Evolutionary conservation across 2,329 filamentous ascomycete genomes (phyloP), one percentile per base, ranked within the genome.

Genomic region (Exserohilum turcica): DNA sequence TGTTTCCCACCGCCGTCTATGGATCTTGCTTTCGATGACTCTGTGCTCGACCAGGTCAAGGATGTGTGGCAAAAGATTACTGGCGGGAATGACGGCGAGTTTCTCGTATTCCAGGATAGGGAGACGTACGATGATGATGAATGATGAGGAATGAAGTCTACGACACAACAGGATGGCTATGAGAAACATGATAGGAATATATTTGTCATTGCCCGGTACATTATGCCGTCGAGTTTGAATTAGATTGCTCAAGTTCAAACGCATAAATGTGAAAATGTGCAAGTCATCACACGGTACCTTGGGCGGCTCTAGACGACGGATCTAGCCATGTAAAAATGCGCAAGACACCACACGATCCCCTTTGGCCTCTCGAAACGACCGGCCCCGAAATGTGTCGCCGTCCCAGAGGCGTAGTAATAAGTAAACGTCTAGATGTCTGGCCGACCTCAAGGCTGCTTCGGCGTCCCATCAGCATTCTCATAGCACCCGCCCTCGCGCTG

Each of bases 41-140:
- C 76, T 0, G 77, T 86, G 1, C 74, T 97, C 8, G 82, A 85
- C 6, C 74, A 84, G 21, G 89, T 96, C 2, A 84, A 84, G 54
- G 74, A 82, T 8, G 85, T 86, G 6, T 97, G 92, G 92, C 78
- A 82, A 56, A 76, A 79, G 43, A 80, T 92, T 3, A 78, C 84
- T 60, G 83, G 81, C 8, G 75, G 77, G 1, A 79, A 81, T 4
- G 77, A 72, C 1, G 77, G 77, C 15, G 74, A 82, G 38, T 97
- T 94, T 65, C 86, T 97, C 83, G 79, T 82, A 16, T 96, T 96
- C 71, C 83, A 87, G 43, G 89, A 94, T 54, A 82, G 91, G 19
- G 87, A 92, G 68, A 83, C 83, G 28, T 85, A 89, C 49, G 82
- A 84, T 48, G 72, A 78, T 43, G 82, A 82, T 57, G 77, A 84